phyloP scores from a whole-genome alignment of 441 rosid genomes.

The Rhodomyrtus psidioides region DNA sequence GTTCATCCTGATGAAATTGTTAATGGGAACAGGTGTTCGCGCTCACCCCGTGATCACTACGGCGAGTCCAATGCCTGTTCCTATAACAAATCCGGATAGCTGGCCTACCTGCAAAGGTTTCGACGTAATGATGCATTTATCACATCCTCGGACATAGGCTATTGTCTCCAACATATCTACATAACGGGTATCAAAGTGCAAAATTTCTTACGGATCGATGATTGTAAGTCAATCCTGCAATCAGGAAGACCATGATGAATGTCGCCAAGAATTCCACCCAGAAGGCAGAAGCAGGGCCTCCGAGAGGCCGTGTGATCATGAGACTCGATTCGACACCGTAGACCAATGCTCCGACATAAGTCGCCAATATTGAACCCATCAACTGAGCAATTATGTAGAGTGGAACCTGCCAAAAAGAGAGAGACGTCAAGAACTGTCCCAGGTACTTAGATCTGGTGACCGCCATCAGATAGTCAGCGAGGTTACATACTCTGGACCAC shows the following conservation, averaged over 20 bases:
- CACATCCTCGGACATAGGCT: not conserved
- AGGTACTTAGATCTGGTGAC: not conserved
- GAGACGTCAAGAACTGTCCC: not conserved
- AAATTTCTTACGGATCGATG: constrained; percentile 39
- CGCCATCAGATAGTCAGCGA: not conserved
- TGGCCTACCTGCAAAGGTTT: constrained; percentile 36
- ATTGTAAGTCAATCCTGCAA: constrained; percentile 44
- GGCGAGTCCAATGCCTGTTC: constrained; percentile 61
- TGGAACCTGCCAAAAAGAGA: constrained; percentile 44
- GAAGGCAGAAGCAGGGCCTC: constrained; percentile 51
- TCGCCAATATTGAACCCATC: constrained; percentile 47
- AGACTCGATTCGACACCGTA: constrained; percentile 45
- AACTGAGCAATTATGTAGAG: constrained; percentile 61
- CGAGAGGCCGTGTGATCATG: constrained; percentile 45
- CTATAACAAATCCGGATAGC: constrained; percentile 56
- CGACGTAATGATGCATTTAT: not conserved
- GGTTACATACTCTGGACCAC: constrained; percentile 48
- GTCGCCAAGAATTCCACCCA: constrained; percentile 69
- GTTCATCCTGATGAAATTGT: not conserved
- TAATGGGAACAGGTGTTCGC: not conserved
- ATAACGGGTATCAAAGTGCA: not conserved
- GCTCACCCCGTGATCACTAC: constrained; percentile 67
- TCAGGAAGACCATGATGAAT: constrained; percentile 51
- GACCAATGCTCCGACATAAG: constrained; percentile 35
- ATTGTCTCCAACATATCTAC: not conserved